phyloP scores from a whole-genome alignment of 345 rosid species.

The Melaleuca alternifolia region DNA sequence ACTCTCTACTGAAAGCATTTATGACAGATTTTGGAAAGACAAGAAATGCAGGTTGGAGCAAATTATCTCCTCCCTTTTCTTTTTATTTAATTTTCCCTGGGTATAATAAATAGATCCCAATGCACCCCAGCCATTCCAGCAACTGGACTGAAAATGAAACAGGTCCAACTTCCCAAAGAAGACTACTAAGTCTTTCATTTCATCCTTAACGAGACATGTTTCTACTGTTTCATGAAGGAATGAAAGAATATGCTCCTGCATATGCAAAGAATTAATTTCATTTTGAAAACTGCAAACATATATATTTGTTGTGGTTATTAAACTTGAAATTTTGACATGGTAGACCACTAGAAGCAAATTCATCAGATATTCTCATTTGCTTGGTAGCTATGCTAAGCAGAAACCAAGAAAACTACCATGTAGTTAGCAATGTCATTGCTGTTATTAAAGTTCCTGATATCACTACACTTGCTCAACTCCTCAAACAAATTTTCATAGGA shows the following conservation, averaged over 20 bases:
- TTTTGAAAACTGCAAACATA: background rate
- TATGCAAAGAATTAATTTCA: background rate
- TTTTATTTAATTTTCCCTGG: background rate
- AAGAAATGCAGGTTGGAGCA: background rate
- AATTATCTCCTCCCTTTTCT: background rate
- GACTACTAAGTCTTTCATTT: background rate
- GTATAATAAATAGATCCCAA: background rate
- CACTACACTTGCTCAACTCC: conserved; percentile 46
- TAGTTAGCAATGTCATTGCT: conserved; percentile 51
- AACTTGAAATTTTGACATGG: background rate
- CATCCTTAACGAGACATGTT: background rate
- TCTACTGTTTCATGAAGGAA: background rate
- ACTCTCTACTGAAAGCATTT: background rate
- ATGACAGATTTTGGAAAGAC: background rate
- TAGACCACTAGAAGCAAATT: background rate
- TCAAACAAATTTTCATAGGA: conserved; percentile 39
- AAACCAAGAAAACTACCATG: conserved; percentile 18
- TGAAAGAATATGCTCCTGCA: background rate
- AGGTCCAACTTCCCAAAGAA: background rate
- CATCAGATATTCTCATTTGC: background rate
- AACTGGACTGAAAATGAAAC: background rate
- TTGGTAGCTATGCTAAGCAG: background rate
- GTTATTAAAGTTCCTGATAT: conserved; percentile 35
- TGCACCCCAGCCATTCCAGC: background rate
- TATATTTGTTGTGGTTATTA: background rate